Evolutionary conservation across 768 basidiomycete genomes (phyloP).

Genomic region (Pulveroboletus ravenelii): DNA sequence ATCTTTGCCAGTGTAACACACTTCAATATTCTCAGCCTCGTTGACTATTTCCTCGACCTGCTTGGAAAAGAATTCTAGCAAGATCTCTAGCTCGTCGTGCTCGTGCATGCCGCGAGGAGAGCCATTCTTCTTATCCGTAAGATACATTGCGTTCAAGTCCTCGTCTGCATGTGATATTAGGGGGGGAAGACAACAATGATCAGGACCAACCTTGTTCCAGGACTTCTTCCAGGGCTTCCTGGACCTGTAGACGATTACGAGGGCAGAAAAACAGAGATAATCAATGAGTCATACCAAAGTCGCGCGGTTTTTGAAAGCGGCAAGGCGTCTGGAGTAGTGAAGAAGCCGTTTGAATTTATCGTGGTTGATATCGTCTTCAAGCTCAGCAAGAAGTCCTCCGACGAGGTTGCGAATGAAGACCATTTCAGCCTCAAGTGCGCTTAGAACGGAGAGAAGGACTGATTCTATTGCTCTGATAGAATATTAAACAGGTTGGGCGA

Average conservation of each 20-base stretch:
- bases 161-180: slow-evolving; percentile 56
- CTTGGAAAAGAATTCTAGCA: slow-evolving; percentile 93
- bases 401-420: slow-evolving; percentile 89
- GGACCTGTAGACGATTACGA: slow-evolving; percentile 49
- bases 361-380: slow-evolving; percentile 93
- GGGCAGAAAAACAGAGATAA: background rate
- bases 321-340: slow-evolving; percentile 85
- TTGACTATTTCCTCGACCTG: slow-evolving; percentile 97
- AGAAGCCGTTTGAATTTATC: slow-evolving; percentile 90
- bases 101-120: slow-evolving; percentile 60
- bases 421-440: slow-evolving; percentile 95
- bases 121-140: slow-evolving; percentile 76
- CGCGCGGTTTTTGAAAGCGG: slow-evolving; percentile 88
- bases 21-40: slow-evolving; percentile 84
- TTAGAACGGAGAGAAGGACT: slow-evolving; percentile 83
- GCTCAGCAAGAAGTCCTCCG: slow-evolving; percentile 82
- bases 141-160: slow-evolving; percentile 92
- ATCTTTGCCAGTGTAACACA: slow-evolving; percentile 28
- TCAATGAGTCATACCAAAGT: slow-evolving; percentile 51
- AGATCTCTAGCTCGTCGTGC: slow-evolving; percentile 89
- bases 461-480: slow-evolving; percentile 83
- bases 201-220: slow-evolving; percentile 71
- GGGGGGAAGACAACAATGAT: background rate
- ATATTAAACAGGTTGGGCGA: slow-evolving; percentile 13
- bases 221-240: slow-evolving; percentile 88